Conservation (phyloP, 345 rosid species). For the Moricandia arvensis region DNA sequence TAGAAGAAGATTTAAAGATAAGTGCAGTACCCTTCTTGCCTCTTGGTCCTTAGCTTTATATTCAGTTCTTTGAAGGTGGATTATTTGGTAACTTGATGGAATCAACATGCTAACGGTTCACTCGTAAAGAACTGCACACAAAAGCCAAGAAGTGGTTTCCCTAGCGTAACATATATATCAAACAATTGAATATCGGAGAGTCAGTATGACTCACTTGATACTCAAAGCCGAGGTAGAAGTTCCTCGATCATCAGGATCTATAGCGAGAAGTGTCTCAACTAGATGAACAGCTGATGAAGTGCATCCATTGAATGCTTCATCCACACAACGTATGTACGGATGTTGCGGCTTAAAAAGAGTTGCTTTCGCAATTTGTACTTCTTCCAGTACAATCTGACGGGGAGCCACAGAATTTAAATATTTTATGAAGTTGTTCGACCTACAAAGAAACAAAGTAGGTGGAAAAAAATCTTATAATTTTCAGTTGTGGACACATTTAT, state of each 20-base stretch:
- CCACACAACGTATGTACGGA: slow-evolving; percentile 63
- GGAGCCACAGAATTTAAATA: slow-evolving; percentile 84
- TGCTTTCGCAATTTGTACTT: slow-evolving; percentile 72
- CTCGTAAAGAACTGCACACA: slow-evolving; percentile 68
- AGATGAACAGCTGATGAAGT: slow-evolving; percentile 60
- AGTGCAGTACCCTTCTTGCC: slow-evolving; percentile 60
- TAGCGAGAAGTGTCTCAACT: slow-evolving; percentile 64
- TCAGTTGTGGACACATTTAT: slow-evolving; percentile 3
- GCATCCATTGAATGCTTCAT: slow-evolving; percentile 70
- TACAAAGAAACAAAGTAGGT: slow-evolving; percentile 31
- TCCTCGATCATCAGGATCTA: slow-evolving; percentile 78
- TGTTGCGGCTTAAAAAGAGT: slow-evolving; percentile 75
- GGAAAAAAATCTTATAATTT: too few species aligned
- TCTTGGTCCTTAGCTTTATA: slow-evolving; percentile 73
- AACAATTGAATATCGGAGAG: neutral
- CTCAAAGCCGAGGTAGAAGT: slow-evolving; percentile 65
- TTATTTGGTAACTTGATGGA: slow-evolving; percentile 79
- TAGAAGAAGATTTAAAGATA: neutral
- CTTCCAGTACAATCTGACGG: slow-evolving; percentile 89
- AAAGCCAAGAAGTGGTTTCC: neutral
- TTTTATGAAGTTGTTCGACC: slow-evolving; percentile 93
- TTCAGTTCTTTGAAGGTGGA: slow-evolving; percentile 94
- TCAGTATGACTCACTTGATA: slow-evolving; percentile 64
- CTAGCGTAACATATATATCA: neutral
- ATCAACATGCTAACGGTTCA: slow-evolving; percentile 78